Conservation (phyloP, 2,329 filamentous ascomycete genomes). For the Aspergillus chevalieri region DNA sequence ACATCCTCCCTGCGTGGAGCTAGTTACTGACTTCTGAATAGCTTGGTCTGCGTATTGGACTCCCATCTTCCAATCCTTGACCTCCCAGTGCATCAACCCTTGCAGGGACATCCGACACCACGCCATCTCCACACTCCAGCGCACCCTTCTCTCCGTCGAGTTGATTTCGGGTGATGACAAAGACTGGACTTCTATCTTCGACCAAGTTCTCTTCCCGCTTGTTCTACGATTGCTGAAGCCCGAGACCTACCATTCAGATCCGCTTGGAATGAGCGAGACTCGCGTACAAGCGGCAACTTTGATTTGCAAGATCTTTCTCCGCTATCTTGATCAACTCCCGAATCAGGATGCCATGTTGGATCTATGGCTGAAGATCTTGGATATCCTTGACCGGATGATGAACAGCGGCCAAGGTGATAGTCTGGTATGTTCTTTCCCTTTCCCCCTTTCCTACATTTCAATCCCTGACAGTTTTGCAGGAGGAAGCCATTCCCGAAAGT, state of each 20-base stretch:
- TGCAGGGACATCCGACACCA: slow-evolving; percentile 88
- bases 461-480: slow-evolving; percentile 44
- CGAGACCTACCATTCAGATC: slow-evolving; percentile 87
- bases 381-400: slow-evolving; percentile 92
- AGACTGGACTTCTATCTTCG: slow-evolving; percentile 93
- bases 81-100: slow-evolving; percentile 85
- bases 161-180: slow-evolving; percentile 76
- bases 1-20: neutral
- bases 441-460: slow-evolving; percentile 7
- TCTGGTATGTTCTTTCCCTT: slow-evolving; percentile 54
- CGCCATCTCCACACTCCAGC: slow-evolving; percentile 78
- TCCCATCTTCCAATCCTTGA: slow-evolving; percentile 83
- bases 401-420: slow-evolving; percentile 90
- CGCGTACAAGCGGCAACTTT: slow-evolving; percentile 85
- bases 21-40: slow-evolving; percentile 24
- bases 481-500: slow-evolving; percentile 91
- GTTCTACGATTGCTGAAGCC: slow-evolving; percentile 84
- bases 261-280: slow-evolving; percentile 90
- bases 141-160: slow-evolving; percentile 76
- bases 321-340: slow-evolving; percentile 79
- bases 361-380: slow-evolving; percentile 85
- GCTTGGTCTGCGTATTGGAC: slow-evolving; percentile 98
- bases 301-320: slow-evolving; percentile 90
- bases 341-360: slow-evolving; percentile 86
- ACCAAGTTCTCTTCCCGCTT: slow-evolving; percentile 86